phyloP scores from a whole-genome alignment of 2,329 filamentous ascomycete genomes.

The Aureobasidium sp. region DNA sequence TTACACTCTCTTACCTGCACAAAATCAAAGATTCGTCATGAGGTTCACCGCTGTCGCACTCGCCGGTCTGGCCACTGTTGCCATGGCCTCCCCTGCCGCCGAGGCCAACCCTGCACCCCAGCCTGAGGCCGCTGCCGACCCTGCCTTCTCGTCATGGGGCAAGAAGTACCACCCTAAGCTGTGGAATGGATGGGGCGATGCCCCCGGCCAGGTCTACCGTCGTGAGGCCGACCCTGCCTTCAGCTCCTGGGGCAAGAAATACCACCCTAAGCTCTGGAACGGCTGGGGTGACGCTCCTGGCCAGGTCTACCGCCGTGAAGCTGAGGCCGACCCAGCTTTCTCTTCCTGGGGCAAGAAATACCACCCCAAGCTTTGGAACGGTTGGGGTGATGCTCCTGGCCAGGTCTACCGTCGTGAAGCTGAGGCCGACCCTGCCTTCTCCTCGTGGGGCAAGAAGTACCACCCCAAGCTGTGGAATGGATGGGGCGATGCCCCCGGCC shows the following conservation, averaged over 20 bases:
- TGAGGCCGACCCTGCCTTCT: background rate
- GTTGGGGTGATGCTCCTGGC: slow-evolving; percentile 11
- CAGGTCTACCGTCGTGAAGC: slow-evolving; percentile 18
- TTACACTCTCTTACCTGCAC: background rate
- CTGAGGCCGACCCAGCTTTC: slow-evolving; percentile 4
- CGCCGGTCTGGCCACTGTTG: slow-evolving; percentile 8
- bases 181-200: slow-evolving; percentile 9
- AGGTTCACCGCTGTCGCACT: slow-evolving; percentile 18
- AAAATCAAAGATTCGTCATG: slow-evolving; percentile 17
- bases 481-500: background rate
- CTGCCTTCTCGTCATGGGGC: background rate
- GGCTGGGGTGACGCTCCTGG: background rate
- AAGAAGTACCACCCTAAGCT: background rate
- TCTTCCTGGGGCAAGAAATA: background rate
- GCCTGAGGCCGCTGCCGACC: slow-evolving; percentile 3
- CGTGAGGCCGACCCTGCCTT: slow-evolving; percentile 12
- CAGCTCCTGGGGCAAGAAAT: background rate
- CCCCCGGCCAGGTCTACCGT: slow-evolving; percentile 16
- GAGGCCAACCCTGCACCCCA: slow-evolving; percentile 18
- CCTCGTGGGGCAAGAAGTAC: background rate
- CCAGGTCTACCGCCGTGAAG: background rate
- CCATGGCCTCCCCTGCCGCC: slow-evolving; percentile 20
- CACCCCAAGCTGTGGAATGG: background rate
- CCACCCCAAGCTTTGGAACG: too few relatives aligned
- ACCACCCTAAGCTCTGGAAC: background rate